Evolutionary conservation across 2,329 filamentous ascomycete genomes (phyloP).

Genomic region (Chaetomium globosum): DNA sequence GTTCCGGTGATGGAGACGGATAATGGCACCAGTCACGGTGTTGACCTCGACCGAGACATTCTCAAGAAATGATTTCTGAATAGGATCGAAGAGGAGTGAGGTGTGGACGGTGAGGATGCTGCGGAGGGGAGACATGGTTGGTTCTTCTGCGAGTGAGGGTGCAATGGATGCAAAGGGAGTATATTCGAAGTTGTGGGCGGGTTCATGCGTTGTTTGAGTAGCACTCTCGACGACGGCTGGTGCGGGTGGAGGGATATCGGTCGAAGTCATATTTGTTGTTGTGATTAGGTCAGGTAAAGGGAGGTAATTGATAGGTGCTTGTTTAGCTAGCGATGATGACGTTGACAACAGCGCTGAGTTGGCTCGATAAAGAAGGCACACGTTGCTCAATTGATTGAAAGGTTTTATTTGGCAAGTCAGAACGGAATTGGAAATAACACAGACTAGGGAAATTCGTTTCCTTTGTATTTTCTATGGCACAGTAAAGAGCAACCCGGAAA

Average conservation of each 20-base stretch:
- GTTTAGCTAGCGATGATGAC: neutral
- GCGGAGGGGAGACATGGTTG: constrained; percentile 27
- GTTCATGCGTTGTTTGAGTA: neutral
- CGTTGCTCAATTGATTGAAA: neutral
- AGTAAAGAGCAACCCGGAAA: constrained; percentile 5
- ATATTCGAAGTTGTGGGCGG: neutral
- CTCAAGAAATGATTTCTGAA: constrained; percentile 45
- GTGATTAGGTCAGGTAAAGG: too few species aligned
- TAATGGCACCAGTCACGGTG: constrained; percentile 46
- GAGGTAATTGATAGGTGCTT: too few species aligned
- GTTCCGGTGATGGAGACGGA: constrained; percentile 40
- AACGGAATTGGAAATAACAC: neutral
- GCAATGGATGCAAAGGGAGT: constrained; percentile 3
- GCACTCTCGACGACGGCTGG: neutral
- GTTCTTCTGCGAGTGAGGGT: neutral
- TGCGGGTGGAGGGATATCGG: neutral
- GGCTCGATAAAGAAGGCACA: neutral
- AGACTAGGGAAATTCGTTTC: neutral
- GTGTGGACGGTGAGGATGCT: constrained; percentile 47
- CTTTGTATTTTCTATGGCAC: neutral
- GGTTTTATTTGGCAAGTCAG: neutral
- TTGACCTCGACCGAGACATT: constrained; percentile 50
- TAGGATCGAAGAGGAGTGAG: constrained; percentile 51
- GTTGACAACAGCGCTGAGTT: neutral
- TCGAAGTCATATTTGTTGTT: constrained; percentile 3